A percentile compares a stretch with the other conserved stretches of the same genome.
Conservation (phyloP, 2,329 filamentous ascomycete species). For the Zasmidium citrigriseum region DNA sequence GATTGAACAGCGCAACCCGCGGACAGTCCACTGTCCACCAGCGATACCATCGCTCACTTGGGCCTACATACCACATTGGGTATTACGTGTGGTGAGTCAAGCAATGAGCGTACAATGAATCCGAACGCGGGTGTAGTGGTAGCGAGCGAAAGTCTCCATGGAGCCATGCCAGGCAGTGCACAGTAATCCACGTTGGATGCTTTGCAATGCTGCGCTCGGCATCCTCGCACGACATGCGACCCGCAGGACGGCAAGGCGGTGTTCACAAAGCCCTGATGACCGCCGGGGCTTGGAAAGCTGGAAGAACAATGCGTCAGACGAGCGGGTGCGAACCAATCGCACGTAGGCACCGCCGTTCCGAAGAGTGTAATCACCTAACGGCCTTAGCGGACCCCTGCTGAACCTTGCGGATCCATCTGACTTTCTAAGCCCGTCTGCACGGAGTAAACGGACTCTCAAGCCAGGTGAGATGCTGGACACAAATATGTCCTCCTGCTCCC, state of each 20-base stretch:
- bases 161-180: neutral
- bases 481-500: slow-evolving; percentile 12
- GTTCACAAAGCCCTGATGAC: neutral
- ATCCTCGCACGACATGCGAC: neutral
- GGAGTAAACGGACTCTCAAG: neutral
- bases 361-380: neutral
- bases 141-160: neutral
- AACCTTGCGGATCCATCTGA: neutral
- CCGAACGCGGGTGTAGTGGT: neutral
- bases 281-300: neutral
- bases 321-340: neutral
- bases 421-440: neutral
- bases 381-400: neutral
- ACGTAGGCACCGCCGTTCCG: neutral
- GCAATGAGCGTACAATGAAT: neutral
- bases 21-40: neutral
- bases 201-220: neutral
- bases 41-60: neutral
- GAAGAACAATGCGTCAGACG: neutral
- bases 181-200: slow-evolving; percentile 8
- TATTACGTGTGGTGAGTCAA: slow-evolving; percentile 1
- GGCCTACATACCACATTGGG: slow-evolving; percentile 6
- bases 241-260: neutral
- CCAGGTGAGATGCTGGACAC: slow-evolving; percentile 1
- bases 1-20: neutral